phyloP scores from a whole-genome alignment of 148 eudicot species.

The Gaultheria prostrata region DNA sequence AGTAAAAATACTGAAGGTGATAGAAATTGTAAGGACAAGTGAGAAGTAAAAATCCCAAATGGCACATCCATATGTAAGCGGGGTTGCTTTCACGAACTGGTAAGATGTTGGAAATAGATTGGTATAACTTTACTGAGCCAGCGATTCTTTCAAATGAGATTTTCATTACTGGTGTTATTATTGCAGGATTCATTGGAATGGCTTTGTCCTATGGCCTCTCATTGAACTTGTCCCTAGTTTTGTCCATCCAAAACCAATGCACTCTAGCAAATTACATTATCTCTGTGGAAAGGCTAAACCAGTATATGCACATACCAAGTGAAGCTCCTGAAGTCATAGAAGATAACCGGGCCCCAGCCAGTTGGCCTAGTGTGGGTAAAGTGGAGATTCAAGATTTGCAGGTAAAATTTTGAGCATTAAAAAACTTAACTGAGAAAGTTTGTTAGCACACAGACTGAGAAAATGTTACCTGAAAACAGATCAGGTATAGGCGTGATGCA shows the following conservation, averaged over 20 bases:
- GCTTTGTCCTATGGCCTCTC: slow-evolving; percentile 93
- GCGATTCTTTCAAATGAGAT: background rate
- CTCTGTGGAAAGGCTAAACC: slow-evolving; percentile 87
- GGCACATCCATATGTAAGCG: background rate
- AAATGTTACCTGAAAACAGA: slow-evolving; percentile 1
- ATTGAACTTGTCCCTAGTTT: slow-evolving; percentile 64
- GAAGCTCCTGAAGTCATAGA: slow-evolving; percentile 83
- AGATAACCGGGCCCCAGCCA: slow-evolving; percentile 20
- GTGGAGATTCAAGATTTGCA: slow-evolving; percentile 15
- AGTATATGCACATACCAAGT: slow-evolving; percentile 78
- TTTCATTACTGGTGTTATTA: background rate
- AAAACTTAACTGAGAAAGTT: background rate
- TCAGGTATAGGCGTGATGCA: slow-evolving; percentile 11
- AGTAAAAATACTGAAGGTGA: background rate
- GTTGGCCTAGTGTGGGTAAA: slow-evolving; percentile 11
- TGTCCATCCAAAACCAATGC: slow-evolving; percentile 83
- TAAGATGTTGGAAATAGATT: background rate
- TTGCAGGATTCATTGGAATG: slow-evolving; percentile 95
- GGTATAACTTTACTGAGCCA: background rate
- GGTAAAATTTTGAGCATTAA: background rate
- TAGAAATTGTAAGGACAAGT: background rate
- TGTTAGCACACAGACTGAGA: background rate
- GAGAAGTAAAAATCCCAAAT: background rate
- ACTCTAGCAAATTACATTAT: slow-evolving; percentile 70
- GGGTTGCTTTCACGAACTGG: background rate